A percentile compares a stretch with the other conserved stretches of the same genome.
These are phyloP conservation scores for Rhizopus stolonifer DNA, from an alignment of 371 early-diverging fungal genomes.

Conservation along the genomic window DNA sequence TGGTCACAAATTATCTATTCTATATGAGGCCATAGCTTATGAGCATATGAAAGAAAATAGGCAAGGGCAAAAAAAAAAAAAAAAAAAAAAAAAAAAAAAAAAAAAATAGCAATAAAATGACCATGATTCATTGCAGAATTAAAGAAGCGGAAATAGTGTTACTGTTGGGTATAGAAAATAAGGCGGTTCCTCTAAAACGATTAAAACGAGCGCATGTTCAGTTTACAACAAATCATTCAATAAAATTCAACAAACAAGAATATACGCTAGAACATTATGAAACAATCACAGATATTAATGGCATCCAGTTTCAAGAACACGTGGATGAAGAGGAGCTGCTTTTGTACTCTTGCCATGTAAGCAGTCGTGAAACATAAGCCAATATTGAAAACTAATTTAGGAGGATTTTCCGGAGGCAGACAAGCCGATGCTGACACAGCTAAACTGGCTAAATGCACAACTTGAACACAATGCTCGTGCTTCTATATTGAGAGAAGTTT, in stretches of 20 bases:
- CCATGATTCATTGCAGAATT: constrained; percentile 1
- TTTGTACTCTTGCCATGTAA: neutral
- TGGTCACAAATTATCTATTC: constrained; percentile 24
- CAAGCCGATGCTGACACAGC: neutral
- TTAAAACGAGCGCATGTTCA: constrained; percentile 11
- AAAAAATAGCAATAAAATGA: neutral
- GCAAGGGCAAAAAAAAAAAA: no score
- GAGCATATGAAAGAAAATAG: constrained; percentile 8
- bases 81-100: neutral
- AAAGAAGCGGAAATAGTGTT: constrained; percentile 20
- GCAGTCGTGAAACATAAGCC: no score
- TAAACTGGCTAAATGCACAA: constrained; percentile 14
- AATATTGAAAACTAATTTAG: no score
- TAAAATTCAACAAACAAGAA: constrained; percentile 4
- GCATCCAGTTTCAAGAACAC: no score
- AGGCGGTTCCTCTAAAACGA: constrained; percentile 22
- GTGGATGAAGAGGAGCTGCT: neutral
- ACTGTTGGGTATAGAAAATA: constrained; percentile 19
- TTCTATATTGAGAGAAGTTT: constrained; percentile 19
- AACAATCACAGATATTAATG: neutral
- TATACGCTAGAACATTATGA: neutral
- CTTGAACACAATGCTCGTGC: constrained; percentile 15
- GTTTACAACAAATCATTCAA: neutral
- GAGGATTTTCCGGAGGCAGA: neutral
- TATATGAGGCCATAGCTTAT: constrained; percentile 32